Conservation (phyloP, 768 basidiomycete genomes). For the Pholiota conissans region DNA sequence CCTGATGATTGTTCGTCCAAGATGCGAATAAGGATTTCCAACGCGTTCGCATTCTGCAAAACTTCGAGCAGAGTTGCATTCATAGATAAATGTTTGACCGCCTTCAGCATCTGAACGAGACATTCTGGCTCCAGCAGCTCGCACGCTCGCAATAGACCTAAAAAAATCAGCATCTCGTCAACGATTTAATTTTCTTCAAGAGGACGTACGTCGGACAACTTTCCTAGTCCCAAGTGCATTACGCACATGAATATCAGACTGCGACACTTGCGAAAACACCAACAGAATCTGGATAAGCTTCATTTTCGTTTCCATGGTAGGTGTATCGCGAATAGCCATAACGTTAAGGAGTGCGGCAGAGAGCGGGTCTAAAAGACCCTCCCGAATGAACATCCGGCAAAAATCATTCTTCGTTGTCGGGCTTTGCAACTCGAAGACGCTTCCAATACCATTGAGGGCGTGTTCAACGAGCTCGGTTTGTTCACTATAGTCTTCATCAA, state of each 20-base stretch:
- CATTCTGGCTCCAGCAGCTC: conserved; percentile 86
- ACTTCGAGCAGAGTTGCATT: conserved; percentile 87
- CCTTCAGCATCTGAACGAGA: conserved; percentile 87
- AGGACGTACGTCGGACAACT: conserved; percentile 78
- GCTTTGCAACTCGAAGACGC: conserved; percentile 94
- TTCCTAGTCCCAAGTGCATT: conserved; percentile 90
- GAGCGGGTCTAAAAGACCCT: conserved; percentile 91
- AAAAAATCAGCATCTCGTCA: neutral
- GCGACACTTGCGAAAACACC: conserved; percentile 95
- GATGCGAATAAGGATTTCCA: conserved; percentile 86
- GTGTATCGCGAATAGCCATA: conserved; percentile 68
- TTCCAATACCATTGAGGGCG: conserved; percentile 91
- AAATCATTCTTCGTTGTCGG: conserved; percentile 98
- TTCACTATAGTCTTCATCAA: conserved; percentile 94
- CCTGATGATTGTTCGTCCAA: conserved; percentile 81
- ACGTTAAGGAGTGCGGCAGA: conserved; percentile 89
- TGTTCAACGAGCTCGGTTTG: conserved; percentile 90
- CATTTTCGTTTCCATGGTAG: conserved; percentile 73
- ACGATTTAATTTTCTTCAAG: neutral
- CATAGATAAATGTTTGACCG: conserved; percentile 96
- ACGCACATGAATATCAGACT: conserved; percentile 90
- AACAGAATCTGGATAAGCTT: conserved; percentile 88
- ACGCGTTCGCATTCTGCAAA: conserved; percentile 92
- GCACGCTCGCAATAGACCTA: conserved; percentile 87
- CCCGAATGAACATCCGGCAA: conserved; percentile 96